These are phyloP conservation scores for Colletotrichum agaves DNA, from an alignment of 2,329 filamentous ascomycete species.

Conservation along the genomic window DNA sequence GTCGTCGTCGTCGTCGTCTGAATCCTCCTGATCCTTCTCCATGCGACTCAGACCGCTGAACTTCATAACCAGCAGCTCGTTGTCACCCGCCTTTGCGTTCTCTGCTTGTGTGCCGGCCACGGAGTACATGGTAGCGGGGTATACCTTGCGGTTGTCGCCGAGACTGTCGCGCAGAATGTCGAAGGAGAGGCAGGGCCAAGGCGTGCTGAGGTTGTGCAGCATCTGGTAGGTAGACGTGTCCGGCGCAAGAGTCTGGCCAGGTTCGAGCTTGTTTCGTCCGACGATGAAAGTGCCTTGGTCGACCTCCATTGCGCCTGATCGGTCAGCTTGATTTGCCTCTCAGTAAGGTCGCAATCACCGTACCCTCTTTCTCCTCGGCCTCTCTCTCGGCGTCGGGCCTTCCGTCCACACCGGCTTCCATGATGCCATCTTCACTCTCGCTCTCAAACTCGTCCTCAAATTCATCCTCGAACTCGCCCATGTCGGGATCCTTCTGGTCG, in stretches of 20 bases:
- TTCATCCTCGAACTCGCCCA: slow-evolving; percentile 93
- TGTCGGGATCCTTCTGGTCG: slow-evolving; percentile 63
- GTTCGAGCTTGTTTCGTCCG: slow-evolving; percentile 88
- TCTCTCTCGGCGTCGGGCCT: slow-evolving; percentile 92
- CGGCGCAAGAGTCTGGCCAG: slow-evolving; percentile 89
- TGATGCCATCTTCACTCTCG: slow-evolving; percentile 88
- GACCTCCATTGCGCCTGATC: slow-evolving; percentile 83
- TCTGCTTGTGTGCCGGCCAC: slow-evolving; percentile 96
- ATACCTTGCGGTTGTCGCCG: slow-evolving; percentile 90
- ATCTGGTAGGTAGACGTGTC: slow-evolving; percentile 97
- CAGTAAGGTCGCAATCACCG: slow-evolving; percentile 15
- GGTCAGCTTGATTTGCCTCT: slow-evolving; percentile 7
- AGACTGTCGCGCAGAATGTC: slow-evolving; percentile 89
- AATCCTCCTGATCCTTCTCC: slow-evolving; percentile 75
- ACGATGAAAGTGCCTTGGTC: slow-evolving; percentile 97
- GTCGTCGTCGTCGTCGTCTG: slow-evolving; percentile 72
- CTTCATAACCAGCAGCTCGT: slow-evolving; percentile 96
- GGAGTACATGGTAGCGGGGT: slow-evolving; percentile 94
- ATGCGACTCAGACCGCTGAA: slow-evolving; percentile 91
- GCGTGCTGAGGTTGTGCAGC: slow-evolving; percentile 92
- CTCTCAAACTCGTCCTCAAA: slow-evolving; percentile 93
- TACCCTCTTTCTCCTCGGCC: slow-evolving; percentile 83
- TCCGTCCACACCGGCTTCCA: slow-evolving; percentile 94
- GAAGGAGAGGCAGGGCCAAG: slow-evolving; percentile 97
- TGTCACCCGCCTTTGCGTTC: slow-evolving; percentile 78